A percentile compares a stretch with the other conserved stretches of the same genome.
Conservation (phyloP, 2,329 filamentous ascomycete genomes). For the Beauveria asiatica region DNA sequence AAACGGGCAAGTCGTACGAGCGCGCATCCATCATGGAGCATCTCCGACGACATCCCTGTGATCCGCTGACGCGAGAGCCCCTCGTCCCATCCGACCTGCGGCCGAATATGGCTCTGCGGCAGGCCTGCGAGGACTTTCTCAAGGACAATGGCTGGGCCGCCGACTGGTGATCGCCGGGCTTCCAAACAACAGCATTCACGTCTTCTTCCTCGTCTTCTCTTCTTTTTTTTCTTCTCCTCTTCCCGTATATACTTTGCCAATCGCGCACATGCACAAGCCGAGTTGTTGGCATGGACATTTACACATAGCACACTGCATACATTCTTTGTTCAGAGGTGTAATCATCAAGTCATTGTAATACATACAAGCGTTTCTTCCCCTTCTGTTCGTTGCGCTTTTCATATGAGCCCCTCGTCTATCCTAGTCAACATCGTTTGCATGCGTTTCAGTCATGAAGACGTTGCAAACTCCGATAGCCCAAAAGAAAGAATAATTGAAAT, state of each 20-base stretch:
- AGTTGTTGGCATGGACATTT: background rate
- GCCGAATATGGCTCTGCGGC: slow-evolving; percentile 71
- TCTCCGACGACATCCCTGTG: slow-evolving; percentile 62
- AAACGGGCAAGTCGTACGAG: slow-evolving; percentile 86
- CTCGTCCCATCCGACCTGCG: slow-evolving; percentile 61
- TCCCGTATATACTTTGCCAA: background rate
- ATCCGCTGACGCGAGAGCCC: slow-evolving; percentile 77
- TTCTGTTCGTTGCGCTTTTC: background rate
- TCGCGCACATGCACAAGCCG: background rate
- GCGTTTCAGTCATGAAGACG: background rate
- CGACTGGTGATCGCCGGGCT: slow-evolving; percentile 57
- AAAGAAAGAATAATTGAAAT: background rate
- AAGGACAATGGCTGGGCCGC: slow-evolving; percentile 85
- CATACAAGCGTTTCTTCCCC: background rate
- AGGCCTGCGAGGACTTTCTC: slow-evolving; percentile 79
- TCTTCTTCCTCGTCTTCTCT: background rate
- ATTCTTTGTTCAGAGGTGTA: background rate
- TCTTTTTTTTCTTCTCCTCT: background rate
- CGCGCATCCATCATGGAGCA: slow-evolving; percentile 79
- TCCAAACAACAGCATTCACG: background rate
- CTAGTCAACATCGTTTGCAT: background rate
- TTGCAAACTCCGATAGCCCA: background rate
- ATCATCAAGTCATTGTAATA: background rate
- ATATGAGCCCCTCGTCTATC: background rate
- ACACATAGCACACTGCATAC: background rate